Base-by-base conservation (phyloP, 1,284 basidiomycete genomes). In the Marasmius oreades region DNA sequence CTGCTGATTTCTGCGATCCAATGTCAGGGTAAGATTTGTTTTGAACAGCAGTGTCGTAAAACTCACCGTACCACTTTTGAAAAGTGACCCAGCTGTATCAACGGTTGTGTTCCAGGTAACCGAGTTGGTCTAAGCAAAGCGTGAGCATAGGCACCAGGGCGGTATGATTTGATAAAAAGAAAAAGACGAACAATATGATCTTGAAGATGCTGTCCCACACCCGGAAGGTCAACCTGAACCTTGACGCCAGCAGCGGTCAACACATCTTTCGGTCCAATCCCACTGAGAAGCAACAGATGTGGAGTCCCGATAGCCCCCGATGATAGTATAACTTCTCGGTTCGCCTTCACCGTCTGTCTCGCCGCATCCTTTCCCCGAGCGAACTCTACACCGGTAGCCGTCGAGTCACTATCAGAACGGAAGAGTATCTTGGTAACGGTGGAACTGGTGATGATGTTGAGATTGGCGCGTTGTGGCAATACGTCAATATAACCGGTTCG, bases 191-290 rank as follows among this genome's bases (percentile, higher is more conserved):
- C 78, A 57, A 87, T 64, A 69, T 90, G 88, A 67, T 92, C 88
- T 67, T 89, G 86, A 45, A 92, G 67, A 70, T 90, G 85, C 69
- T 87, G 82, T 1, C 90, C 90, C 53, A 93, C 90, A 55, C 85
- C 86, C 4, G 88, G 87, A 2, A 90, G 73, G 58, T 83, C 81
- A 42, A 74, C 59, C 24, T 66, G 56, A 4, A 78, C 68, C 11
- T 62, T 52, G 18, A 92, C 80, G 47, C 80, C 80, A 24, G 82
- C 77, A 6, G 67, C 66, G 23, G 74, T 62, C 43, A 92, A 70
- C 2, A 84, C 77, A 51, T 80, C 79, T 52, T 66, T 68, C 2
- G 88, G 86, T 0, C 89, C 90, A 55, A 93, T 78, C 59, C 90
- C 90, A 56, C 85, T 88, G 8, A 84, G 73, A 77, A 87, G 78